Conservation (phyloP, 805 yeast species). For the Kazachstania bromeliacearum region DNA sequence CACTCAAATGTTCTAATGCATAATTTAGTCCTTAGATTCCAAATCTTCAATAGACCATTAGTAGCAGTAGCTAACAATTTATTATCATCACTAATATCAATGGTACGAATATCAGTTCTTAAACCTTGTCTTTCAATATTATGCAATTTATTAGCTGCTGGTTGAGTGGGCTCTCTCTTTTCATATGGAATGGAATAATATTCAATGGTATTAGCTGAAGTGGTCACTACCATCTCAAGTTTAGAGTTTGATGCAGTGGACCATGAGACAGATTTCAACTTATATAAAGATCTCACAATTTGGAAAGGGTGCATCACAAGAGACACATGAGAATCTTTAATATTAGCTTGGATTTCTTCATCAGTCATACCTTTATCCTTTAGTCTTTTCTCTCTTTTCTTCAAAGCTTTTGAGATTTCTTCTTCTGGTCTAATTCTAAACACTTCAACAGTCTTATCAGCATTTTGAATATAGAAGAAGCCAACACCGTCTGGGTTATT, state of each 20-base stretch:
- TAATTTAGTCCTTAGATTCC: slow-evolving; percentile 67
- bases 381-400: slow-evolving; percentile 69
- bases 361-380: slow-evolving; percentile 56
- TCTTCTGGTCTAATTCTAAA: slow-evolving; percentile 67
- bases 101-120: slow-evolving; percentile 77
- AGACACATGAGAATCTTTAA: slow-evolving; percentile 39
- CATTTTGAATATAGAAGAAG: slow-evolving; percentile 62
- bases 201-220: slow-evolving; percentile 69
- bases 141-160: slow-evolving; percentile 39
- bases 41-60: slow-evolving; percentile 77
- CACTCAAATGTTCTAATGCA: slow-evolving; percentile 83
- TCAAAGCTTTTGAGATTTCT: slow-evolving; percentile 69
- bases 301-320: slow-evolving; percentile 63
- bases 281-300: slow-evolving; percentile 52
- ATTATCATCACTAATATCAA: slow-evolving; percentile 75
- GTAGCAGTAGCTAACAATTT: slow-evolving; percentile 81
- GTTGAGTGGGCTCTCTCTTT: slow-evolving; percentile 36
- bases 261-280: slow-evolving; percentile 63
- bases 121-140: slow-evolving; percentile 75
- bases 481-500: slow-evolving; percentile 17
- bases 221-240: slow-evolving; percentile 53
- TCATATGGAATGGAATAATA: slow-evolving; percentile 55
- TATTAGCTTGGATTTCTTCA: slow-evolving; percentile 48
- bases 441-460: slow-evolving; percentile 71
- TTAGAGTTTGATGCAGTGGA: slow-evolving; percentile 38